A percentile compares a stretch with the other conserved stretches of the same genome.
Conservation (phyloP, 176 grass and related monocot genomes). For the Musa schizocarpa region DNA sequence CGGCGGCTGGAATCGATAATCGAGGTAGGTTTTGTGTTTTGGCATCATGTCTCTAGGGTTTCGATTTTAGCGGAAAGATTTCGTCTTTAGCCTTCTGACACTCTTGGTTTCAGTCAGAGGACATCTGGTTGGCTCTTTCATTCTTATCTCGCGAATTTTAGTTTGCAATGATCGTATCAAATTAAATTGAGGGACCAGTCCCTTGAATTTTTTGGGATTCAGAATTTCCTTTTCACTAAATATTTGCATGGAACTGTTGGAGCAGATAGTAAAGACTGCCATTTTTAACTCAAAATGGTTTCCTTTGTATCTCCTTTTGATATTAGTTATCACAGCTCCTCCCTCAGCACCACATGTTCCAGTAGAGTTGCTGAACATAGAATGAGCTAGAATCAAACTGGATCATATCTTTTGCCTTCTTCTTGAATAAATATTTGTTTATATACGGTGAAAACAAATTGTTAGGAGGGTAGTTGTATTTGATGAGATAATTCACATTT, state of each 20-base stretch:
- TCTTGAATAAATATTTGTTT: too few relatives aligned
- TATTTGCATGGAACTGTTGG: too few relatives aligned
- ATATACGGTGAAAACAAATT: not conserved
- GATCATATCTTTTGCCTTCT: not conserved
- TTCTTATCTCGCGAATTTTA: not conserved
- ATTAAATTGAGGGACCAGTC: too few relatives aligned
- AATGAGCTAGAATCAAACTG: not conserved
- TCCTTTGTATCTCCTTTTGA: too few relatives aligned
- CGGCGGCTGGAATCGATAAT: constrained; percentile 48
- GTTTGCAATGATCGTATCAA: not conserved
- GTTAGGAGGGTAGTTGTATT: not conserved
- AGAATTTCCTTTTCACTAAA: too few relatives aligned
- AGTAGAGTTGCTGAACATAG: too few relatives aligned
- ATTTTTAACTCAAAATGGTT: too few relatives aligned
- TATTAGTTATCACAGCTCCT: too few relatives aligned
- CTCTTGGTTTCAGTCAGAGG: not conserved
- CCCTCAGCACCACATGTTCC: too few relatives aligned
- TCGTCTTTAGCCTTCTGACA: too few relatives aligned
- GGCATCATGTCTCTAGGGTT: not conserved
- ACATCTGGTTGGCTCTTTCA: not conserved
- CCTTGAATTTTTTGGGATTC: too few relatives aligned
- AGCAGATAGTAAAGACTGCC: too few relatives aligned
- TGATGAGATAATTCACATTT: not conserved
- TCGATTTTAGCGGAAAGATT: not conserved
- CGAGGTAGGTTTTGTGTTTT: constrained; percentile 31